Evolutionary conservation across 805 yeast species (phyloP).

Genomic region (Clavispora fructus): DNA sequence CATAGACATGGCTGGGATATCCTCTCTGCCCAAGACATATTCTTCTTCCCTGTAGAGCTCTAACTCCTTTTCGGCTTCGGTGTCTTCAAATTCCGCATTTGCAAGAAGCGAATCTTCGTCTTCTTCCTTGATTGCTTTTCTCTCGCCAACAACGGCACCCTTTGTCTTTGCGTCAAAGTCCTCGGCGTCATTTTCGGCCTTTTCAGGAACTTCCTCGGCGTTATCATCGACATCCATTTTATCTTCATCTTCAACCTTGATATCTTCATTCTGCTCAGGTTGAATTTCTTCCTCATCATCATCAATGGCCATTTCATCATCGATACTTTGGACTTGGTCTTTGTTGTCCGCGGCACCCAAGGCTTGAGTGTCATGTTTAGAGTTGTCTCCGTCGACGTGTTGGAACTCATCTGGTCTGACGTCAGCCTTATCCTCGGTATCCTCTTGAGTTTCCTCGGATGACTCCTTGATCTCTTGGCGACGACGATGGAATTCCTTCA

Average conservation of each 20-base stretch:
- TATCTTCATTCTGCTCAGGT: slow-evolving; percentile 24
- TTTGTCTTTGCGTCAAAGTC: slow-evolving; percentile 45
- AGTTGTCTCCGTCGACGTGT: slow-evolving; percentile 74
- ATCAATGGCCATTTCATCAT: slow-evolving; percentile 78
- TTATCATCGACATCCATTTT: slow-evolving; percentile 28
- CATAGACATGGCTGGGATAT: slow-evolving; percentile 44
- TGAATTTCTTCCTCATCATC: slow-evolving; percentile 42
- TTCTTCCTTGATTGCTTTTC: slow-evolving; percentile 21
- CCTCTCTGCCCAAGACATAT: slow-evolving; percentile 15
- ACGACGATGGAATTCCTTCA: slow-evolving; percentile 88
- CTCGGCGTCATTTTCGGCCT: slow-evolving; percentile 23
- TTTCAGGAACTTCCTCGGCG: slow-evolving; percentile 22
- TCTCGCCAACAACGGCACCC: slow-evolving; percentile 49
- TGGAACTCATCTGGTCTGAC: slow-evolving; percentile 82
- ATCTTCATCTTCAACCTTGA: slow-evolving; percentile 23
- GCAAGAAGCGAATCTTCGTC: slow-evolving; percentile 9
- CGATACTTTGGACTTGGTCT: slow-evolving; percentile 71
- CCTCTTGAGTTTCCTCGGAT: slow-evolving; percentile 41
- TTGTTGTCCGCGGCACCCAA: slow-evolving; percentile 74
- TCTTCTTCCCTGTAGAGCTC: slow-evolving; percentile 12
- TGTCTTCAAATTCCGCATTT: slow-evolving; percentile 26
- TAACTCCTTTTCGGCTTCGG: slow-evolving; percentile 9
- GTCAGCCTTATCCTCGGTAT: slow-evolving; percentile 47
- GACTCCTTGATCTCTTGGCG: slow-evolving; percentile 81
- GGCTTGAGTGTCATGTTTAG: slow-evolving; percentile 83